A percentile compares a stretch with the other conserved stretches of the same genome.
These are phyloP conservation scores for Cercospora janseana DNA, from an alignment of 2,329 filamentous ascomycete genomes.

Conservation along the genomic window DNA sequence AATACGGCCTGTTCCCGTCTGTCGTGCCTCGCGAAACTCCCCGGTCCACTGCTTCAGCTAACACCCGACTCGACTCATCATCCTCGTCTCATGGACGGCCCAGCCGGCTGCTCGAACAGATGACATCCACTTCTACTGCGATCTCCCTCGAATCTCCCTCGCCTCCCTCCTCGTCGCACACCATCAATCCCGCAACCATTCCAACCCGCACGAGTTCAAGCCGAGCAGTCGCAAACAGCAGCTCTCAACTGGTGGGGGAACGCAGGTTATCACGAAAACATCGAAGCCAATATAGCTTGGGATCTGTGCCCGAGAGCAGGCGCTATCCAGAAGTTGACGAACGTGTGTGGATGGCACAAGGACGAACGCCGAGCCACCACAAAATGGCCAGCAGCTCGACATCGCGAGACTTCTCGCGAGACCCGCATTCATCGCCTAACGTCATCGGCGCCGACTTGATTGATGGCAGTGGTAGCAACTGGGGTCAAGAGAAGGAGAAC, in stretches of 20 bases:
- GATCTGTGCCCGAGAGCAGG: slow-evolving; percentile 26
- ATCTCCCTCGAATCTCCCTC: slow-evolving; percentile 4
- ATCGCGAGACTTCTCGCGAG: slow-evolving; percentile 19
- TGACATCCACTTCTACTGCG: slow-evolving; percentile 14
- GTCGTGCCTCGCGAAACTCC: slow-evolving; percentile 3
- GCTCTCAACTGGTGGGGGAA: slow-evolving; percentile 22
- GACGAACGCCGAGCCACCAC: slow-evolving; percentile 29
- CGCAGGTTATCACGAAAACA: slow-evolving; percentile 24
- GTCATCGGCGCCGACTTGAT: slow-evolving; percentile 39
- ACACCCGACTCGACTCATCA: slow-evolving; percentile 4
- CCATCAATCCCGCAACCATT: slow-evolving; percentile 47
- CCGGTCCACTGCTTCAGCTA: background rate
- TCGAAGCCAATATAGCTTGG: slow-evolving; percentile 31
- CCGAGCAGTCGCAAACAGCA: slow-evolving; percentile 45
- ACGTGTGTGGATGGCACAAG: slow-evolving; percentile 33
- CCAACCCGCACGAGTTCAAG: slow-evolving; percentile 72
- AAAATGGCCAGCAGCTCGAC: slow-evolving; percentile 31
- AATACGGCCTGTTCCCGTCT: slow-evolving; percentile 14
- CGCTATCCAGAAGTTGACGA: slow-evolving; percentile 29
- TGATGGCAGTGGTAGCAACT: slow-evolving; percentile 49
- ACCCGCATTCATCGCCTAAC: slow-evolving; percentile 21
- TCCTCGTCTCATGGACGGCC: slow-evolving; percentile 1
- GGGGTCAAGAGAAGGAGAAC: slow-evolving; percentile 73
- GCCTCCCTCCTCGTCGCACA: slow-evolving; percentile 10
- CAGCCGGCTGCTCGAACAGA: slow-evolving; percentile 13